Conservation (phyloP, 371 early-diverging fungal genomes). For the Capillidium heterosporum region DNA sequence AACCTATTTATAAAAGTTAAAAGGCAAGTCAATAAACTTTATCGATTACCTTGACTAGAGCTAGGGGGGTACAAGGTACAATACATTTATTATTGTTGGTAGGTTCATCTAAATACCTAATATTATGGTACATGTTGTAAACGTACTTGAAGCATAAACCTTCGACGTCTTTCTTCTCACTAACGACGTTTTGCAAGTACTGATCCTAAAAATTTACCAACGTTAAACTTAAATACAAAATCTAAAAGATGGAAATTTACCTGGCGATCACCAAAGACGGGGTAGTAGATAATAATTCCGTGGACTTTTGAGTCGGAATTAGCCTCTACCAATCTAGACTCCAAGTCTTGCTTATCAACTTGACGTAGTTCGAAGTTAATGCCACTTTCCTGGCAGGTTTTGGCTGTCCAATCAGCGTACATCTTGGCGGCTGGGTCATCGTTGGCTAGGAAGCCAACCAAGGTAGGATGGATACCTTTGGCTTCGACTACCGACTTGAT, state of each 20-base stretch:
- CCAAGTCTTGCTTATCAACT: slow-evolving; percentile 62
- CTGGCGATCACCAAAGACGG: slow-evolving; percentile 82
- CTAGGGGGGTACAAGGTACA: slow-evolving; percentile 90
- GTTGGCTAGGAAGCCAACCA: slow-evolving; percentile 91
- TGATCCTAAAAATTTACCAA: slow-evolving; percentile 38
- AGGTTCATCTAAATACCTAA: slow-evolving; percentile 67
- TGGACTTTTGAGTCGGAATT: slow-evolving; percentile 66
- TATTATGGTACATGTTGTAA: slow-evolving; percentile 89
- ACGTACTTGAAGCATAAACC: slow-evolving; percentile 85
- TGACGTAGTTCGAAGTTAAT: slow-evolving; percentile 77
- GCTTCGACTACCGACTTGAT: slow-evolving; percentile 55
- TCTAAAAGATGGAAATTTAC: slow-evolving; percentile 13
- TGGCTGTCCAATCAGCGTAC: slow-evolving; percentile 80
- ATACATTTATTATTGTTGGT: slow-evolving; percentile 70
- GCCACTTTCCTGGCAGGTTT: slow-evolving; percentile 80
- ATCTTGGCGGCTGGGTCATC: slow-evolving; percentile 78
- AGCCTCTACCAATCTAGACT: slow-evolving; percentile 65
- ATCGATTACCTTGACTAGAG: slow-evolving; percentile 62
- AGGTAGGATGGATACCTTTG: slow-evolving; percentile 49
- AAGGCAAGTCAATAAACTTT: not conserved
- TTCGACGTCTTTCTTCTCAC: slow-evolving; percentile 84
- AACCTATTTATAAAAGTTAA: slow-evolving; percentile 20
- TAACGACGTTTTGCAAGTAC: slow-evolving; percentile 80
- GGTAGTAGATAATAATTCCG: slow-evolving; percentile 92
- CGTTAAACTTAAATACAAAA: not conserved